These are phyloP conservation scores for Actinidia arguta DNA, from an alignment of 179 eudicot species.

Conservation along the genomic window DNA sequence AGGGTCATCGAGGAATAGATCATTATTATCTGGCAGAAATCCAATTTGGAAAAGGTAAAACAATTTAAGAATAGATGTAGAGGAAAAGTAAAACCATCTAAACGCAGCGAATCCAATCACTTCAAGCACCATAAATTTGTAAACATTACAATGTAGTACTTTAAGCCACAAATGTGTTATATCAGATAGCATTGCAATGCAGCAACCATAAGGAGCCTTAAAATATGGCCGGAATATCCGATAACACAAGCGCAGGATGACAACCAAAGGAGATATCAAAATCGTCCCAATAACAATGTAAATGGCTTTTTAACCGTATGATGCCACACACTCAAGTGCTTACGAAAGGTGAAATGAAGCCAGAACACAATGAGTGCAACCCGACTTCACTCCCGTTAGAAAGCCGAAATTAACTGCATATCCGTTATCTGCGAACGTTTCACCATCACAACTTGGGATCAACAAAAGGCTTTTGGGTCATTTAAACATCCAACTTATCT, in stretches of 20 bases:
- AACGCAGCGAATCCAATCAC: background rate
- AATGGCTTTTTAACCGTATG: too few species aligned
- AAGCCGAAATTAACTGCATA: background rate
- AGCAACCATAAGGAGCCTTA: background rate
- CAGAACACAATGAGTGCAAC: background rate
- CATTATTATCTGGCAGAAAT: background rate
- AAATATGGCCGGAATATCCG: background rate
- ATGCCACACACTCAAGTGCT: too few species aligned
- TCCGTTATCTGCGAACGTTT: too few species aligned
- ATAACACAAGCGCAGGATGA: too few species aligned
- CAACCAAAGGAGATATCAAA: too few species aligned
- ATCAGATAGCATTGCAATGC: background rate
- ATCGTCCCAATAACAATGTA: too few species aligned
- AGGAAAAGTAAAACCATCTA: background rate
- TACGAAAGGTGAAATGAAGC: background rate
- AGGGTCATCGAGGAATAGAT: background rate
- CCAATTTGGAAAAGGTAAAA: background rate
- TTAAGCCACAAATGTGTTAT: background rate
- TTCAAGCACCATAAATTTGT: background rate
- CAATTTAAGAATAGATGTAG: background rate
- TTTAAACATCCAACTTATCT: too few species aligned
- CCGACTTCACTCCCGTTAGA: background rate
- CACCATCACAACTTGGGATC: too few species aligned
- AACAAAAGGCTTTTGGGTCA: too few species aligned
- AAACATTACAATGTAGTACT: background rate